Evolutionary conservation across 2,329 filamentous ascomycete genomes (phyloP), one percentile per base, ranked within the genome.

Genomic region (Ophiocordyceps australis): DNA sequence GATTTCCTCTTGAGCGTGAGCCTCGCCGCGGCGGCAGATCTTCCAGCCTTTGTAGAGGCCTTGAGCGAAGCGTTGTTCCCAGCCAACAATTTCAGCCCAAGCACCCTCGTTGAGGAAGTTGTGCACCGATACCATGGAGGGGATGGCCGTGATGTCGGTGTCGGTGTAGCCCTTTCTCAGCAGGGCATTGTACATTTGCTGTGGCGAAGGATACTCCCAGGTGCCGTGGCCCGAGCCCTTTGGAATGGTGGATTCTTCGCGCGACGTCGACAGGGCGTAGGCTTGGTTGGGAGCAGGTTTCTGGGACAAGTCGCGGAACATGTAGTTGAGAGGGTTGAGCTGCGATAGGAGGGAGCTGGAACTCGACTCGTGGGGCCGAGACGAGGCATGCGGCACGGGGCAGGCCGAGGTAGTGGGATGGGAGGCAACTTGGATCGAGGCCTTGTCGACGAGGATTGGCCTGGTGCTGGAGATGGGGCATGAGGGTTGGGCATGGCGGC

Each of bases 121-220:
- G 60, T 98, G 89, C 9, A 95, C 82, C 1, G 82, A 78, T 5
- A 98, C 89, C 89, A 98, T 98, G 43, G 76, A 74, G 52, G 94
- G 85, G 10, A 98, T 85, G 4, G 85, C 83, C 13, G 86, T 89
- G 28, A 82, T 69, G 29, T 92, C 85, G 0, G 89, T 95, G 47
- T 95, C 85, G 1, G 78, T 83, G 52, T 94, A 89, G 30, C 89
- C 89, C 54, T 98, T 98, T 35, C 89, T 76, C 33, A 95, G 58
- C 54, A 98, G 76, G 7, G 89, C 89, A 44, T 98, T 95, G 62
- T 95, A 98, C 89, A 98, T 98, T 53, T 98, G 89, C 56, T 98
- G 89, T 1, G 89, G 86, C 0, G 83, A 94, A 0, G 89, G 89
- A 46, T 98, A 98, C 52, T 95, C 89, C 89, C 89, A 98, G 42